phyloP scores from a whole-genome alignment of 2,329 filamentous ascomycete genomes.

The Tolypocladium endophyticum region DNA sequence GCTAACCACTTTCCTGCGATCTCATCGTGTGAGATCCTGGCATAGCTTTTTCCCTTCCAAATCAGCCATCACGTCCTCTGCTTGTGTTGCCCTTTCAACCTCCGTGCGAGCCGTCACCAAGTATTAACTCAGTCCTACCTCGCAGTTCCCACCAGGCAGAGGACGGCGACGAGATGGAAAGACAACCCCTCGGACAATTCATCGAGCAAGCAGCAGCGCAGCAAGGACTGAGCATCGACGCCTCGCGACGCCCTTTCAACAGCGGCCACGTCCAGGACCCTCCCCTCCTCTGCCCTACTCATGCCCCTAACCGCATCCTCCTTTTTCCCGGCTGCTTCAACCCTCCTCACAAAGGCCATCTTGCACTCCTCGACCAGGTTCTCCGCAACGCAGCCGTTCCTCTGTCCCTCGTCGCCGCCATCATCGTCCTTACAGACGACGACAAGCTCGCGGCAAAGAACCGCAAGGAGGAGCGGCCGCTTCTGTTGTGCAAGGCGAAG shows the following conservation, averaged over 20 bases:
- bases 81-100: no score
- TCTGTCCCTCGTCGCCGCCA: conserved; percentile 17
- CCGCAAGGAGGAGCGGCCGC: background rate
- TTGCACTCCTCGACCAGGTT: conserved; percentile 18
- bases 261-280: background rate
- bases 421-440: conserved; percentile 18
- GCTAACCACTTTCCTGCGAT: no score
- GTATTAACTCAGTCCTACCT: background rate
- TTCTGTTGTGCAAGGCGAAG: conserved; percentile 10
- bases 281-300: background rate
- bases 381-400: conserved; percentile 15
- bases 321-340: conserved; percentile 27
- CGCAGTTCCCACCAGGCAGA: background rate
- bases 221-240: background rate
- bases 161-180: background rate
- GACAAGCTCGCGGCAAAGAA: conserved; percentile 12
- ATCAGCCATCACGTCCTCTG: no score
- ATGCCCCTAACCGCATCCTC: conserved; percentile 15
- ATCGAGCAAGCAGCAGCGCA: background rate
- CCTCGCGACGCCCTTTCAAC: background rate
- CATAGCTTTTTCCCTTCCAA: no score
- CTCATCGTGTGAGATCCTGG: no score
- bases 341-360: conserved; percentile 24
- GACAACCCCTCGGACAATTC: background rate
- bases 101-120: background rate